Evolutionary conservation across 768 basidiomycete genomes (phyloP), one percentile per base, ranked within the genome.

Genomic region (Agrocybe praecox): DNA sequence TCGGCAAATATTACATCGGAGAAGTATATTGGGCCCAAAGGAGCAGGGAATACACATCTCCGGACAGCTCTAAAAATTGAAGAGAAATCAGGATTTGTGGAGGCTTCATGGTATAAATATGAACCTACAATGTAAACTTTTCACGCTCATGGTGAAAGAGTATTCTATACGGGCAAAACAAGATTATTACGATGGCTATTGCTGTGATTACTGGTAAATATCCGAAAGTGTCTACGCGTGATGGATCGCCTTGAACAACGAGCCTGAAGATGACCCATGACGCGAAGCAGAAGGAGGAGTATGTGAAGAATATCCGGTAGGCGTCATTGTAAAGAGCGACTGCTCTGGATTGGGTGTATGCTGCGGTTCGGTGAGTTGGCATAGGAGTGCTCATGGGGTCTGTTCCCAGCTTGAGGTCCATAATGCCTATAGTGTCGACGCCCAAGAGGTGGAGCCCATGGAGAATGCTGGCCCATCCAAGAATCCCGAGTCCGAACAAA

Each of bases 1-100:
- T 98, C 97, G 57, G 96, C 96, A 56, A 96, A 86, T 44, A 98
- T 84, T 21, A 99, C 86, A 69, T 99, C 97, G 24, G 87, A 86
- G 73, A 99, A 99, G 69, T 88, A 86, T 40, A 94, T 79, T 5
- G 88, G 83, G 42, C 78, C 76, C 51, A 79, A 76, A 40, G 77
- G 65, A 1, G 84, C 74, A n/a, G 89, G 82, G 49, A 87, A 81
- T 21, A 94, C 64, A 66, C 94, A 97, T 60, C 96, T 81, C 45
- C 81, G 77, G 44, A 94, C 66, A 12, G 90, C 74, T 63, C 96
- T 98, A 19, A 40, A 14, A 52, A 19, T 62, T 21, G 33, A 42
- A 53, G 47, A 43, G 51, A 18, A 17, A 55, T 14, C 22, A 53
- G 9, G 5, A 29, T 29, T 29, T 9, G 26, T 29, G 26, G 7